phyloP scores from a whole-genome alignment of 768 basidiomycete genomes.

The Mycena sanguinolenta region DNA sequence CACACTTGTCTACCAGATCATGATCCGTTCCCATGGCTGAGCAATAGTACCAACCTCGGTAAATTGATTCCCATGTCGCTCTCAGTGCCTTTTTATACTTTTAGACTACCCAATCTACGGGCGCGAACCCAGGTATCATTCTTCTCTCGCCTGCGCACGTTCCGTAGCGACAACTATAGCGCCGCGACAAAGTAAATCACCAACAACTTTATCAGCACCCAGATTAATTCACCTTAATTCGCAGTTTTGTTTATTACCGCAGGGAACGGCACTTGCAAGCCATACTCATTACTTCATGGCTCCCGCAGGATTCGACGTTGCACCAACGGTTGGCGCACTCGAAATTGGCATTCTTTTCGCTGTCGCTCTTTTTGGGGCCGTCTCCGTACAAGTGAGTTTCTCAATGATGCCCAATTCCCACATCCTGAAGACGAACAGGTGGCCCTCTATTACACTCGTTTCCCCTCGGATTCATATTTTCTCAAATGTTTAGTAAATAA shows the following conservation, averaged over 20 bases:
- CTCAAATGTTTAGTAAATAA: slow-evolving; percentile 14
- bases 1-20: not conserved
- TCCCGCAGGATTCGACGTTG: slow-evolving; percentile 12
- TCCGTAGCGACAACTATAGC: not conserved
- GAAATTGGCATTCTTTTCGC: slow-evolving; percentile 28
- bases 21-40: not conserved
- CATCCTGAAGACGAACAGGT: not conserved
- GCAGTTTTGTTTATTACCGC: slow-evolving; percentile 3
- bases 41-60: not conserved
- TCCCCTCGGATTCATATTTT: slow-evolving; percentile 13
- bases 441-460: slow-evolving; percentile 29
- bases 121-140: not conserved
- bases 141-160: not conserved
- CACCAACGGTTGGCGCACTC: slow-evolving; percentile 23
- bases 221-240: slow-evolving; percentile 18
- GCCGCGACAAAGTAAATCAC: not conserved
- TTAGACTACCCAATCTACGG: not conserved
- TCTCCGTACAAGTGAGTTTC: slow-evolving; percentile 12
- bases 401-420: not conserved
- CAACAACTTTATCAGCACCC: slow-evolving; percentile 5
- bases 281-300: slow-evolving; percentile 2
- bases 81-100: too few relatives aligned
- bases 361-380: slow-evolving; percentile 28
- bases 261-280: not conserved
- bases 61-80: not conserved